phyloP scores from a whole-genome alignment of 2,329 filamentous ascomycete genomes.

The Pseudogymnoascus verrucosus region DNA sequence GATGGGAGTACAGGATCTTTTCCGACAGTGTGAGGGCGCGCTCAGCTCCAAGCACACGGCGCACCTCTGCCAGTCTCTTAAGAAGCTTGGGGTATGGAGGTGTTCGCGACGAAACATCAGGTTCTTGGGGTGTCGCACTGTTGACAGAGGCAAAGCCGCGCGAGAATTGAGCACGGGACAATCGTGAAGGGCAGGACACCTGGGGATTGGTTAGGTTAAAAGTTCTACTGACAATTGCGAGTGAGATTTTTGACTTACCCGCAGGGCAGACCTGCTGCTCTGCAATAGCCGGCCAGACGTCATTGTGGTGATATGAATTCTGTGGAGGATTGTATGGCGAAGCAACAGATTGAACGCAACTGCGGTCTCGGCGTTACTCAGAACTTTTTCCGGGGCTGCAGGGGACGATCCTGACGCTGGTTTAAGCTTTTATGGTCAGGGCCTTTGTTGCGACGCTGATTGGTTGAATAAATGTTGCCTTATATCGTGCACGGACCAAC shows the following conservation, averaged over 20 bases:
- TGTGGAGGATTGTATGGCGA: background rate
- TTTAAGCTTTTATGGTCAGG: background rate
- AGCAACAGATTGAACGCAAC: background rate
- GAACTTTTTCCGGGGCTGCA: background rate
- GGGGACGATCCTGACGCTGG: constrained; percentile 1
- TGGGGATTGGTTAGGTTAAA: constrained; percentile 8
- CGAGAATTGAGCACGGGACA: constrained; percentile 16
- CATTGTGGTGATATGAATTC: constrained; percentile 19
- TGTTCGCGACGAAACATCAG: constrained; percentile 29
- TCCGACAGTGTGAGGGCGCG: constrained; percentile 76
- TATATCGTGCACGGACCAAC: background rate
- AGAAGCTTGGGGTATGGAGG: constrained; percentile 80
- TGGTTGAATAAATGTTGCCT: background rate
- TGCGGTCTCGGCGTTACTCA: constrained; percentile 9
- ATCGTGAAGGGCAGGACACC: constrained; percentile 16
- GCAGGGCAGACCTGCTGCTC: constrained; percentile 26
- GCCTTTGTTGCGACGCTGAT: background rate
- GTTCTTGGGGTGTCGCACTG: constrained; percentile 18
- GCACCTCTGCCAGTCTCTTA: constrained; percentile 67
- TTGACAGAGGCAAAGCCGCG: constrained; percentile 25
- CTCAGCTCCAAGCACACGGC: constrained; percentile 57
- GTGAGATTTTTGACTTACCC: constrained; percentile 16
- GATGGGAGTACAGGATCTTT: constrained; percentile 96
- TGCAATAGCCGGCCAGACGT: constrained; percentile 23
- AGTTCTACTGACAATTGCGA: constrained; percentile 16